A percentile compares a stretch with the other conserved stretches of the same genome.
These are phyloP conservation scores for Neonectria hederae DNA, from an alignment of 2,329 filamentous ascomycete genomes.

Conservation along the genomic window DNA sequence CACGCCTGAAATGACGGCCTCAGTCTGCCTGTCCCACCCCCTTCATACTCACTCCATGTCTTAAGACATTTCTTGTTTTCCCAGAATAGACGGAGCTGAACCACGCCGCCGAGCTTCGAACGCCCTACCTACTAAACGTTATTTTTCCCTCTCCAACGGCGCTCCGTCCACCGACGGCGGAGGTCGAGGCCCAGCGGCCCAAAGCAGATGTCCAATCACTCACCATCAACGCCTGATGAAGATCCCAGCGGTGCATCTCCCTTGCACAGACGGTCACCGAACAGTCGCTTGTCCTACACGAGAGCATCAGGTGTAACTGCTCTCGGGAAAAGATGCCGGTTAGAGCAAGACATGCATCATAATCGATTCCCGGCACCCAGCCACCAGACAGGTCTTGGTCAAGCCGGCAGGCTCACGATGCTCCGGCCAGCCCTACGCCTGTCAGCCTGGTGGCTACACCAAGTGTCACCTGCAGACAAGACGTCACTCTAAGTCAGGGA, in stretches of 20 bases:
- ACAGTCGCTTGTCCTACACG: slow-evolving; percentile 13
- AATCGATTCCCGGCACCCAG: not conserved
- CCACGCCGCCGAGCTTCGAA: not conserved
- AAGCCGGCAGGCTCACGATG: not conserved
- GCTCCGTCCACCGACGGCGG: slow-evolving; percentile 24
- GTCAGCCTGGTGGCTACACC: slow-evolving; percentile 12
- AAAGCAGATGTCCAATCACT: not conserved
- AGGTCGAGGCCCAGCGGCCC: not conserved
- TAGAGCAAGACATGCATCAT: slow-evolving; percentile 1
- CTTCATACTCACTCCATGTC: not conserved
- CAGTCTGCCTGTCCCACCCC: not conserved
- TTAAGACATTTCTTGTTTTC: not conserved
- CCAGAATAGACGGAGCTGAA: not conserved
- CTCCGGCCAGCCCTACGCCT: slow-evolving; percentile 20
- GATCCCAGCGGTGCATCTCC: not conserved
- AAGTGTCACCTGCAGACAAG: slow-evolving; percentile 8
- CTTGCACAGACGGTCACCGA: slow-evolving; percentile 1
- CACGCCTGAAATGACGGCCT: too few relatives aligned
- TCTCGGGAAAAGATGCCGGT: slow-evolving; percentile 1
- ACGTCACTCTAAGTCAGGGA: not conserved
- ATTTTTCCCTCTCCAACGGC: slow-evolving; percentile 23
- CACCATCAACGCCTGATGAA: not conserved
- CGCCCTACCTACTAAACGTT: not conserved
- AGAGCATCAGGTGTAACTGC: not conserved
- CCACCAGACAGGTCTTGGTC: not conserved